These are phyloP conservation scores for Polyporus arcularius DNA, from an alignment of 768 basidiomycete species.

Conservation along the genomic window DNA sequence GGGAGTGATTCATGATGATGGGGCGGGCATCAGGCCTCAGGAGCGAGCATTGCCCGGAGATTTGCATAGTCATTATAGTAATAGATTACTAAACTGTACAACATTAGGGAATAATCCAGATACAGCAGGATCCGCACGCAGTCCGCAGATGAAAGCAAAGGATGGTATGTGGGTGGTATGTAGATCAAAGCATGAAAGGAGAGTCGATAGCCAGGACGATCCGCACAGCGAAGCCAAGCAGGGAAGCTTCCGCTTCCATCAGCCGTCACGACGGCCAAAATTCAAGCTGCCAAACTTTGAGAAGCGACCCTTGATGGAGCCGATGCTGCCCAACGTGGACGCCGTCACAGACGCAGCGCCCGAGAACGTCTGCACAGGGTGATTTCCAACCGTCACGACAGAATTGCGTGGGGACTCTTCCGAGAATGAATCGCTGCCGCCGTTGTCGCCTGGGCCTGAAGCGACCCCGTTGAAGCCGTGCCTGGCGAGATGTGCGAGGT, in stretches of 20 bases:
- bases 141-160: conserved; percentile 9
- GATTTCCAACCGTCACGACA: conserved; percentile 69
- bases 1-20: too few species aligned
- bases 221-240: neutral
- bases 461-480: conserved; percentile 84
- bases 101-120: conserved; percentile 22
- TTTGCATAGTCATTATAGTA: conserved; percentile 4
- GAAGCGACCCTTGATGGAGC: conserved; percentile 71
- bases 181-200: conserved; percentile 2
- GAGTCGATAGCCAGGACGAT: neutral
- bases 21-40: too few species aligned
- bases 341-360: conserved; percentile 56
- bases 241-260: neutral
- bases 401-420: conserved; percentile 74
- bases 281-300: conserved; percentile 76
- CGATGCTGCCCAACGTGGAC: conserved; percentile 66
- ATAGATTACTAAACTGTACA: conserved; percentile 22
- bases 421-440: conserved; percentile 59
- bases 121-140: conserved; percentile 22
- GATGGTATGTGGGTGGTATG: conserved; percentile 6
- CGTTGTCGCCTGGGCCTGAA: conserved; percentile 67
- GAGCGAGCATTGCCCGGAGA: neutral
- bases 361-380: conserved; percentile 34
- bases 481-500: conserved; percentile 77
- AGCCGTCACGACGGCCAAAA: conserved; percentile 50